These are phyloP conservation scores for Corylus heterophylla DNA, from an alignment of 306 rosid genomes.

Conservation along the genomic window DNA sequence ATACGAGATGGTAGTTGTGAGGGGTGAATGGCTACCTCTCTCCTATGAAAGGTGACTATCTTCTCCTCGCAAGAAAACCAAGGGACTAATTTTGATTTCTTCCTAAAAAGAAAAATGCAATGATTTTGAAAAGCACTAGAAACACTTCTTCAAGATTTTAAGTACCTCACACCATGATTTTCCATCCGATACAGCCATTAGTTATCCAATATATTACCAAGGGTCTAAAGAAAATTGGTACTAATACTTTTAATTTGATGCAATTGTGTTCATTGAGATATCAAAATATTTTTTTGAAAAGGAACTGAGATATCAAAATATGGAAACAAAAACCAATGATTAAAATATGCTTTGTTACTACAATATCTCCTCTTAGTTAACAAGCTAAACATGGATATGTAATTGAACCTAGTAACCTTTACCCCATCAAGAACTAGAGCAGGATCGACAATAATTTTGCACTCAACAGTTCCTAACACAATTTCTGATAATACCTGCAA, in stretches of 20 bases:
- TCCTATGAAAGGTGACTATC: too few relatives aligned
- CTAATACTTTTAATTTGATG: neutral
- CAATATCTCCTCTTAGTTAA: neutral
- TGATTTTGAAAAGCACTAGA: neutral
- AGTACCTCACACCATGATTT: neutral
- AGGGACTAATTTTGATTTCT: too few relatives aligned
- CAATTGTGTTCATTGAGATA: neutral
- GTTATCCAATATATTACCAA: neutral
- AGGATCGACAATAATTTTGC: slow-evolving; percentile 3
- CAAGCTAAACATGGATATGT: slow-evolving; percentile 6
- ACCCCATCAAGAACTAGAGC: slow-evolving; percentile 19
- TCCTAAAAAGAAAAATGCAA: neutral
- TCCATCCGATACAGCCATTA: neutral
- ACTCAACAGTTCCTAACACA: slow-evolving; percentile 11
- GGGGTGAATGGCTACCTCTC: too few relatives aligned
- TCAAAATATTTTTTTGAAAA: neutral
- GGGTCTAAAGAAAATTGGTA: neutral
- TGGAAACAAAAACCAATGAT: neutral
- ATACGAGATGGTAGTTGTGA: too few relatives aligned
- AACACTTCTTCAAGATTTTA: neutral
- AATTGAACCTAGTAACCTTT: slow-evolving; percentile 19
- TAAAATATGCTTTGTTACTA: neutral
- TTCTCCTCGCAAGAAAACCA: too few relatives aligned
- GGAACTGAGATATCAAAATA: neutral
- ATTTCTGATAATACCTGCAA: slow-evolving; percentile 31